Evolutionary conservation across 495 filamentous ascomycete genomes (phyloP), one percentile per base, ranked within the genome.

Genomic region (Aspergillus incahuasiensis): DNA sequence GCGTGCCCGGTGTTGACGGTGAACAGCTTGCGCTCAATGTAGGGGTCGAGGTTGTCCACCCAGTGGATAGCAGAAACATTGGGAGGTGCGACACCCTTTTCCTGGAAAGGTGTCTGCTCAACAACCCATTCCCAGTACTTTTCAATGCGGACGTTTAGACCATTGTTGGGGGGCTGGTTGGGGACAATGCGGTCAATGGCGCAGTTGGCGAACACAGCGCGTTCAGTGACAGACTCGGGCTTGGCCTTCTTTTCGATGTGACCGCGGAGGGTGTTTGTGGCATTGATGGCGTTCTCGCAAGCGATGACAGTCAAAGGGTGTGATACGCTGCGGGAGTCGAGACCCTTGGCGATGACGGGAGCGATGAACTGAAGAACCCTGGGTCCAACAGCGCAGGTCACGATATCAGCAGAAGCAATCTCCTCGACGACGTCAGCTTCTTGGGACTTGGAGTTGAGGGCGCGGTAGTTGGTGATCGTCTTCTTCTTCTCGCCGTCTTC

Each of bases 101-200:
- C 75, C 52, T 82, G 74, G 74, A 96, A 97, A 0, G 91, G 92
- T 2, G 82, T 85, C 64, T 80, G 69, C 63, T 98, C 94, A 43
- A 97, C 91, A 9, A 91, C 94, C 94, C 94, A 98, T 73, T 98
- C 94, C 78, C 87, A 95, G 83, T 96, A 98, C 73, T 89, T 90
- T 80, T 98, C 94, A 56, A 98, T 91, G 62, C 86, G 90, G 58
- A 98, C 94, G 64, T 97, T 87, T 38, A 97, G 78, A 38, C 90
- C 91, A 18, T 82, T 75, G 67, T 88, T 78, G 24, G 86, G 79
- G 57, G 87, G 83, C 76, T 96, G 91, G 40, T 85, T 85, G 7
- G 95, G 94, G 9, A 97, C 94, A 65, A 98, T 98, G 25, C 94
- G 90, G 76, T 98, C 94, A 66, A 97, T 96, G 58, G 94, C 92